Evolutionary conservation across 1,284 basidiomycete genomes (phyloP).

Genomic region (Pyrrhoderma noxium): DNA sequence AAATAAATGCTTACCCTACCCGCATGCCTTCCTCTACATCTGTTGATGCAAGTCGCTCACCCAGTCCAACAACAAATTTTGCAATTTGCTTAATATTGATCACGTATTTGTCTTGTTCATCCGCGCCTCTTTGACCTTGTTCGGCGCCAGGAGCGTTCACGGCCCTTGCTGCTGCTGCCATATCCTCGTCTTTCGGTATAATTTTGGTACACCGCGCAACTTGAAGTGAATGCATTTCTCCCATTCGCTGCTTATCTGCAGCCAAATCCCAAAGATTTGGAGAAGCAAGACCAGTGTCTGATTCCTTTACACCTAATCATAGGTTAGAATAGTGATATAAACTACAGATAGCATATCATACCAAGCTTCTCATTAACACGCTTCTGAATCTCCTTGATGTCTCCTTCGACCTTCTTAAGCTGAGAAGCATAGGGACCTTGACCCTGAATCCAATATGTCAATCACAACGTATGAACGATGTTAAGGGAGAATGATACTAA

Average conservation of each 20-base stretch:
- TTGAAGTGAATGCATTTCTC: conserved; percentile 89
- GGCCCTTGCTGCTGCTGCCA: conserved; percentile 65
- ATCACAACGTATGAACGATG: conserved; percentile 1
- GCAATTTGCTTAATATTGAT: conserved; percentile 99
- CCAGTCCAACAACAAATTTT: conserved; percentile 97
- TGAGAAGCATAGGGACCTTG: conserved; percentile 94
- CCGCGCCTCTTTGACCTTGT: conserved; percentile 83
- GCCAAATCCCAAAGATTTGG: conserved; percentile 96
- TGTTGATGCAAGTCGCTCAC: conserved; percentile 93
- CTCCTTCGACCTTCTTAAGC: conserved; percentile 85
- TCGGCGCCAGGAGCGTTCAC: conserved; percentile 67
- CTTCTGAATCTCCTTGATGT: conserved; percentile 96
- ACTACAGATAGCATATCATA: conserved; percentile 24
- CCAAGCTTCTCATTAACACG: conserved; percentile 96
- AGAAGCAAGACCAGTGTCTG: conserved; percentile 93
- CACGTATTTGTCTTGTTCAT: conserved; percentile 98
- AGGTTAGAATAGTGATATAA: conserved; percentile 2
- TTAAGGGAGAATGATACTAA: conserved; percentile 27
- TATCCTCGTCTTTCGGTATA: conserved; percentile 72
- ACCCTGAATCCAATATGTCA: conserved; percentile 49
- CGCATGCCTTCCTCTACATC: conserved; percentile 99
- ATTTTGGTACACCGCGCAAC: conserved; percentile 99
- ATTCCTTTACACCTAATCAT: conserved; percentile 83
- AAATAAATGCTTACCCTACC: conserved; percentile 68
- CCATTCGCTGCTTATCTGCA: conserved; percentile 85